These are phyloP conservation scores for Russula abietina DNA, from an alignment of 768 basidiomycete genomes.

Conservation along the genomic window DNA sequence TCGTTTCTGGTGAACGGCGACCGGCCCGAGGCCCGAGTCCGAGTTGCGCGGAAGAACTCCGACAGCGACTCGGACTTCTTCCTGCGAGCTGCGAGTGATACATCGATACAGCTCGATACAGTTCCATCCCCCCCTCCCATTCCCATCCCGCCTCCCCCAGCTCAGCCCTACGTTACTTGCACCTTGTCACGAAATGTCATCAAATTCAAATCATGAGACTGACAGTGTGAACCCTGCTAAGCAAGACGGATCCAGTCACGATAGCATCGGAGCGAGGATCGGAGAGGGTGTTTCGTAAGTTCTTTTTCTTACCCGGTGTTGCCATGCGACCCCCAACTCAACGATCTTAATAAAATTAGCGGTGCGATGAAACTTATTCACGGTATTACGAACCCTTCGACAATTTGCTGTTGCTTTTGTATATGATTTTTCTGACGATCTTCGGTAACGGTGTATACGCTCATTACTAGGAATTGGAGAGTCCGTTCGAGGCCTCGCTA, in stretches of 20 bases:
- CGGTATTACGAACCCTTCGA: background rate
- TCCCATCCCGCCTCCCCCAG: too few relatives aligned
- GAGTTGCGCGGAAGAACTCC: too few relatives aligned
- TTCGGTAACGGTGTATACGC: too few relatives aligned
- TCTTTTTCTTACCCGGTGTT: background rate
- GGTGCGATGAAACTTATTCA: slow-evolving; percentile 6
- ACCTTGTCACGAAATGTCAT: slow-evolving; percentile 2
- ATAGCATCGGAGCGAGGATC: background rate
- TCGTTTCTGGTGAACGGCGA: too few relatives aligned
- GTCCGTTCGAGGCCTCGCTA: slow-evolving; percentile 8
- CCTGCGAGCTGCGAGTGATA: too few relatives aligned
- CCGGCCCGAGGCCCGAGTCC: too few relatives aligned
- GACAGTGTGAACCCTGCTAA: background rate
- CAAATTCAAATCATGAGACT: background rate
- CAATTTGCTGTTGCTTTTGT: background rate
- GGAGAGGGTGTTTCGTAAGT: slow-evolving; percentile 12
- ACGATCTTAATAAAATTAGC: background rate
- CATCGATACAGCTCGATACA: too few relatives aligned
- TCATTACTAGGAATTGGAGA: slow-evolving; percentile 13
- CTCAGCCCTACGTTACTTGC: background rate
- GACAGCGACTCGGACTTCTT: too few relatives aligned
- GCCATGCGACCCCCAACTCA: background rate
- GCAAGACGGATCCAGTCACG: background rate
- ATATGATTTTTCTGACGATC: background rate
- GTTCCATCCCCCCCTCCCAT: too few relatives aligned